Base-by-base conservation (phyloP, 75 land plant genomes). In the Larix kaempferi region DNA sequence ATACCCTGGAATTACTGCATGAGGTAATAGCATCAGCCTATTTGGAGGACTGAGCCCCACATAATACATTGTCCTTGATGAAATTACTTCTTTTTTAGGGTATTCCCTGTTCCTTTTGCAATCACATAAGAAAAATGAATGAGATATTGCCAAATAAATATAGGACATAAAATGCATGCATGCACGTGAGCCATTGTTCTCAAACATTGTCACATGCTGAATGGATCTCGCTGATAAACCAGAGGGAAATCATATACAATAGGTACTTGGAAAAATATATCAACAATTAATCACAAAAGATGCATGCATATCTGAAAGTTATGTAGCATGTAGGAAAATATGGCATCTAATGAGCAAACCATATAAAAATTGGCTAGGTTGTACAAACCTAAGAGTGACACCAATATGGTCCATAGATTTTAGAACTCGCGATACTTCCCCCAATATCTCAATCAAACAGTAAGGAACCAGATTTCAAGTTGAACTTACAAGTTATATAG, bases 21-120 rank as follows among this genome's bases (percentile, higher is more conserved):
- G 27, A 74, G 78, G 80, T 21, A 81, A 80, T 69, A 80, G 73
- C 74, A 78, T 67, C 23, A 33, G 59, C n/a, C 74, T 75, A 59
- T 76, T 63, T 78, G 82, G 57, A 27, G 54, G 54, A 25, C 37
- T 25, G n/a, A 72, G 19, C 5, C 29, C 61, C 65, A 59, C 23
- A 66, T 84, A 81, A 59, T 88, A 76, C 1, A 78, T 56, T 54
- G 89, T 88, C 65, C 81, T 86, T 78, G 85, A 75, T 14, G 87
- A 79, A 64, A 89, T 87, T 5, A 90, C 84, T 82, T 89, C 87
- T 59, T 78, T 81, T 15, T 91, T 80, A 25, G 93, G 91, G 67
- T 91, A 83, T 74, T 83, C 91, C 84, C 89, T 91, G 66, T 27
- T 56, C 64, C 14, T 25, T 76, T 41, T 29, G 8, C 57, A 77